Conservation (phyloP, 2,329 filamentous ascomycete genomes). For the Neonectria coccinea region DNA sequence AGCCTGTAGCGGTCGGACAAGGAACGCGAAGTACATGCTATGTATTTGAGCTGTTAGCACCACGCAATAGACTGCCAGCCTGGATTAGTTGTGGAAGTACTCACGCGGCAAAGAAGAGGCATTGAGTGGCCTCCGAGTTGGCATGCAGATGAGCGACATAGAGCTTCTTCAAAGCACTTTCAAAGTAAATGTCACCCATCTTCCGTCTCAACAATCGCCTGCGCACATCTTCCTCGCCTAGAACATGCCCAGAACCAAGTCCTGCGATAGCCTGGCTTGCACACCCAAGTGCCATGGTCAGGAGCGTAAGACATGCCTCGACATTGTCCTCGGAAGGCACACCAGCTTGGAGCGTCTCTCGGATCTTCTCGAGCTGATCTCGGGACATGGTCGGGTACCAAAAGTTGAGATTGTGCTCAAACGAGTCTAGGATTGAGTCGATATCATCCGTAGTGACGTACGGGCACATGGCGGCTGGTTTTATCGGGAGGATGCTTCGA, state of each 20-base stretch:
- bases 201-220: constrained; percentile 48
- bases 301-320: constrained; percentile 56
- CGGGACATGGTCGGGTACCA: constrained; percentile 65
- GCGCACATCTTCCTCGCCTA: constrained; percentile 46
- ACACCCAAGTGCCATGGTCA: constrained; percentile 62
- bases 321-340: constrained; percentile 53
- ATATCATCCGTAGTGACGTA: constrained; percentile 57
- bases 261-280: constrained; percentile 55
- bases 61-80: no score
- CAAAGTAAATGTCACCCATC: constrained; percentile 59
- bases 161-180: constrained; percentile 59
- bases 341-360: constrained; percentile 48
- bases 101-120: constrained; percentile 63
- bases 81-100: constrained; percentile 28
- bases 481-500: constrained; percentile 51
- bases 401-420: constrained; percentile 62
- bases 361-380: constrained; percentile 50
- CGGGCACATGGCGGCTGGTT: constrained; percentile 53
- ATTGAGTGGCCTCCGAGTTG: constrained; percentile 60
- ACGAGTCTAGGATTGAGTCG: constrained; percentile 55
- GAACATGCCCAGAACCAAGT: constrained; percentile 33
- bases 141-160: constrained; percentile 60
- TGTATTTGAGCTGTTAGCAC: neutral
- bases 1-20: constrained; percentile 62
- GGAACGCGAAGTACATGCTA: constrained; percentile 61